Evolutionary conservation across 495 filamentous ascomycete genomes (phyloP), one percentile per base, ranked within the genome.

Genomic region (Talaromyces thailandensis): DNA sequence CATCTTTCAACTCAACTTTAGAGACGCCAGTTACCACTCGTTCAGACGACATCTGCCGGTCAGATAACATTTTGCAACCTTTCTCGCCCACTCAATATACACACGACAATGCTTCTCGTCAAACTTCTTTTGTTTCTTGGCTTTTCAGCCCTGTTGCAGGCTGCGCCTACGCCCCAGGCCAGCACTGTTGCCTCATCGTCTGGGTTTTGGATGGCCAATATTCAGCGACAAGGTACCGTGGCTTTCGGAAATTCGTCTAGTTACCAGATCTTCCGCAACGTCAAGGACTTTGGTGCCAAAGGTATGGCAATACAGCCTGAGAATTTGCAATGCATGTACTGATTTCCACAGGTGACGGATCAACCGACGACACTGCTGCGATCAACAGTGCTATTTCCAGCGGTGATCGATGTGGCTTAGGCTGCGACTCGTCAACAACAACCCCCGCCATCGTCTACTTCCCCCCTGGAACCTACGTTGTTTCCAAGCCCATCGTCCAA

Each of bases 261-360:
- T 55, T 94, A 91, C 71, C 81, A 91, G 69, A 80, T 96, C 23
- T 96, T 85, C 73, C 88, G 93, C 45, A 95, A 97, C 70, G 92
- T 97, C 28, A 87, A 81, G 74, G 92, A 96, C 65, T 94, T 83
- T 68, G 90, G 90, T 25, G 90, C 90, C 4, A 86, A 78, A 60
- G 89, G 84, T 82, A 68, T 40, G 69, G 67, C 68, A n/a, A n/a
- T 58, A 65, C 58, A 14, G 64, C 56, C 25, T n/a, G 21, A 32
- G 23, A 12, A 12, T 2, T 37, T 25, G 5, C 26, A 56, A 6
- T 16, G 29, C 65, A 71, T 62, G 67, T 61, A 68, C 57, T 71
- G 71, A 68, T 64, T 55, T 65, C 62, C 62, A 60, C 64, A 80
- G 87, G 87, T 70, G 89, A 94, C 62, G 92, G 92, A 26, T 72